Evolutionary conservation across 163 green algal species (phyloP).

Genomic region (Smithsoniella earleae): DNA sequence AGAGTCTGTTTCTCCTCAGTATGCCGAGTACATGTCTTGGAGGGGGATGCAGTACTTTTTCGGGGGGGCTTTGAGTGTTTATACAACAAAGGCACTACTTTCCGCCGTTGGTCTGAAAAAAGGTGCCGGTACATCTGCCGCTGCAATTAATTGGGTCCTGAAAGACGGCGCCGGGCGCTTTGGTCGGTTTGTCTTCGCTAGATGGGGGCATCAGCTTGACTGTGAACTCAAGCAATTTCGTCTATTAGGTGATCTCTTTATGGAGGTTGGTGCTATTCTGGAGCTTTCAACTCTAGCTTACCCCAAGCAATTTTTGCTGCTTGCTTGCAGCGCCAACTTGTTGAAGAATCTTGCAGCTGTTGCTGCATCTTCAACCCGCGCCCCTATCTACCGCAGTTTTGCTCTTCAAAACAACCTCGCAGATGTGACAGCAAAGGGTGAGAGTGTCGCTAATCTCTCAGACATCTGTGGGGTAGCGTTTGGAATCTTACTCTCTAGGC

Average conservation of each 20-base stretch:
- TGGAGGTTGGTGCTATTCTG: slow-evolving; percentile 50
- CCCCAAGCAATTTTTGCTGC: slow-evolving; percentile 57
- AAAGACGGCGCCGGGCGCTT: slow-evolving; percentile 74
- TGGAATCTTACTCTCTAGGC: slow-evolving; percentile 43
- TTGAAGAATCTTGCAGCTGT: slow-evolving; percentile 78
- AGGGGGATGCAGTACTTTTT: slow-evolving; percentile 75
- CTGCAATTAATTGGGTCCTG: slow-evolving; percentile 81
- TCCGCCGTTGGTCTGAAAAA: slow-evolving; percentile 50
- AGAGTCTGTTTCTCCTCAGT: slow-evolving; percentile 63
- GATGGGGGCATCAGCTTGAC: slow-evolving; percentile 72
- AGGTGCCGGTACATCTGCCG: slow-evolving; percentile 46
- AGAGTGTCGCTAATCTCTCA: slow-evolving; percentile 74
- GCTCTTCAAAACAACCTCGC: slow-evolving; percentile 65
- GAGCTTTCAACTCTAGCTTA: slow-evolving; percentile 62
- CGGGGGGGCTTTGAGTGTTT: slow-evolving; percentile 54
- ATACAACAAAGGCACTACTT: slow-evolving; percentile 69
- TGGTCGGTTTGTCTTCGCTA: slow-evolving; percentile 71
- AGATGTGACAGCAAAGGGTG: slow-evolving; percentile 47
- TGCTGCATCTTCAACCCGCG: slow-evolving; percentile 57
- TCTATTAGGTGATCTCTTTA: slow-evolving; percentile 51
- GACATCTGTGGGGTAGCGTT: slow-evolving; percentile 66
- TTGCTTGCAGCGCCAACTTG: slow-evolving; percentile 77
- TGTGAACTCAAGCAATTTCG: slow-evolving; percentile 82
- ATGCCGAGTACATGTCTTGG: slow-evolving; percentile 63
- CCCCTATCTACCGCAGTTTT: slow-evolving; percentile 79